Conservation (phyloP, 1,284 basidiomycete genomes). For the Cutaneotrichosporon daszewskae region DNA sequence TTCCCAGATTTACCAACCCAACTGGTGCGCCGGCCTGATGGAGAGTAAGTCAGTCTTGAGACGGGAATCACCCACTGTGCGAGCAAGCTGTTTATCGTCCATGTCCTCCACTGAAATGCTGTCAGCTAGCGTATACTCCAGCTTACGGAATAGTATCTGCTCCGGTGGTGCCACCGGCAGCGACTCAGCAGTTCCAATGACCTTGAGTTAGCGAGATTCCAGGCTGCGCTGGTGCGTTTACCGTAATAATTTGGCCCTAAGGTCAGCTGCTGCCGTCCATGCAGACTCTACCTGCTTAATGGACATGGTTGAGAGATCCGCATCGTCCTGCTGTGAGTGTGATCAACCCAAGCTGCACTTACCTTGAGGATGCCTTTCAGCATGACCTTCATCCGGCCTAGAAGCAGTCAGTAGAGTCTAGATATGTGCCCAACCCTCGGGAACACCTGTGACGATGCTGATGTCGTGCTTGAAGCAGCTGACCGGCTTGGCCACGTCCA, state of each 20-base stretch:
- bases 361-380: slow-evolving; percentile 64
- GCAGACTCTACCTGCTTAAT: slow-evolving; percentile 63
- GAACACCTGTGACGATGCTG: slow-evolving; percentile 76
- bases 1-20: slow-evolving; percentile 38
- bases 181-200: slow-evolving; percentile 87
- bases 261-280: not conserved
- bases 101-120: slow-evolving; percentile 59
- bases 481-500: slow-evolving; percentile 55
- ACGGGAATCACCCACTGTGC: slow-evolving; percentile 56
- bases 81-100: slow-evolving; percentile 72
- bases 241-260: slow-evolving; percentile 55
- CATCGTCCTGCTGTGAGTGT: slow-evolving; percentile 61
- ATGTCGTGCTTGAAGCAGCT: slow-evolving; percentile 75
- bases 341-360: not conserved
- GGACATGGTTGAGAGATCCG: slow-evolving; percentile 72
- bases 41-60: not conserved
- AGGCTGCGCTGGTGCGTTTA: slow-evolving; percentile 49
- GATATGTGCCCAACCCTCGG: slow-evolving; percentile 46
- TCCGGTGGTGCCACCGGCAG: slow-evolving; percentile 79
- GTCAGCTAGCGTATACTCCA: slow-evolving; percentile 47
- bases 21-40: slow-evolving; percentile 54
- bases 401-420: not conserved
- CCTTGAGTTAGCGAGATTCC: slow-evolving; percentile 55
- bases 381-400: slow-evolving; percentile 95
- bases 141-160: slow-evolving; percentile 62